Conservation (phyloP, 1,139 yeast genomes). For the Lipomyces yarrowii region DNA sequence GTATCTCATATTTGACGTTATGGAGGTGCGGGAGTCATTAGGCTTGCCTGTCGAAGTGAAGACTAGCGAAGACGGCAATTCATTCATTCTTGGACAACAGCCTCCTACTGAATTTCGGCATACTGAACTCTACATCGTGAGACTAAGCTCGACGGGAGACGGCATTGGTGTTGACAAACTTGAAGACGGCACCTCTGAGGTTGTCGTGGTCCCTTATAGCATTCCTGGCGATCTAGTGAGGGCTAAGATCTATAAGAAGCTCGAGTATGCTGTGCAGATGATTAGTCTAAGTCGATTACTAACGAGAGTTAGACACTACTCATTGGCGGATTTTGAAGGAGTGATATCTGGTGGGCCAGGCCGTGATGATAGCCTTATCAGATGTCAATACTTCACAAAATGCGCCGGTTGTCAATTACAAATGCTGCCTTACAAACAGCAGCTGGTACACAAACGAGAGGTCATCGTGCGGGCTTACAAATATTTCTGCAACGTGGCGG, state of each 20-base stretch:
- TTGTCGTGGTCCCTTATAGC: slow-evolving; percentile 79
- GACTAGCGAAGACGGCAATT: slow-evolving; percentile 59
- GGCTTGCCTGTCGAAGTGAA: slow-evolving; percentile 43
- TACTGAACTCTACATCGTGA: slow-evolving; percentile 57
- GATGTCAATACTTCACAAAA: slow-evolving; percentile 74
- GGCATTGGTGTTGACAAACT: slow-evolving; percentile 43
- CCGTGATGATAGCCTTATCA: slow-evolving; percentile 58
- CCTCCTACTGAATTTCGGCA: slow-evolving; percentile 49
- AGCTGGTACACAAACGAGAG: slow-evolving; percentile 67
- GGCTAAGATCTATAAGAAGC: slow-evolving; percentile 69
- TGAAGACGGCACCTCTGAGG: slow-evolving; percentile 34
- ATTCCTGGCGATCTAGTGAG: slow-evolving; percentile 80
- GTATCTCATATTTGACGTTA: slow-evolving; percentile 73
- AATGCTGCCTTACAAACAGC: slow-evolving; percentile 69
- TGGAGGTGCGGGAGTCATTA: slow-evolving; percentile 54
- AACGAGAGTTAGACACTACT: slow-evolving; percentile 64
- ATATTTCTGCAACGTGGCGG: slow-evolving; percentile 61
- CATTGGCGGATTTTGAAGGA: slow-evolving; percentile 70
- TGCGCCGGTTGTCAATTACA: slow-evolving; percentile 96
- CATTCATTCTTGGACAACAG: slow-evolving; percentile 54
- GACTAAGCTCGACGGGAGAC: slow-evolving; percentile 70
- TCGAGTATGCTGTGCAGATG: background rate
- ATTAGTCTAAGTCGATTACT: background rate
- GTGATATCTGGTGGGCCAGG: slow-evolving; percentile 52
- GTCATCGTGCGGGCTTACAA: slow-evolving; percentile 83